Conservation (phyloP, 2,329 filamentous ascomycete species). For the Xylaria sp. region DNA sequence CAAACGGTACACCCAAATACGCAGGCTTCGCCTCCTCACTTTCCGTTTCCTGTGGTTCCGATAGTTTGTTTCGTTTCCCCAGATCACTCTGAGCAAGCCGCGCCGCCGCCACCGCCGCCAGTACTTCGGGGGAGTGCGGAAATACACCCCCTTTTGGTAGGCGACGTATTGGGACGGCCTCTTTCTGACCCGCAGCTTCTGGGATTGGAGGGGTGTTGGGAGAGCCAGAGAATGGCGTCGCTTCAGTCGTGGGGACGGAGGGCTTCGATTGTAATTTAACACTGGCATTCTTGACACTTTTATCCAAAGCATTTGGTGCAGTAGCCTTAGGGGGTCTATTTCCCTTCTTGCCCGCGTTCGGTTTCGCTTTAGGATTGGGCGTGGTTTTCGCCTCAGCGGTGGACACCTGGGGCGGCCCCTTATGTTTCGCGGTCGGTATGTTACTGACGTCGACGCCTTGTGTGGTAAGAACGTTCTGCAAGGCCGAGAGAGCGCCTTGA, state of each 20-base stretch:
- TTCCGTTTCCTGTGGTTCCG: neutral
- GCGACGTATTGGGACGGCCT: no score
- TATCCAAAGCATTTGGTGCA: neutral
- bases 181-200: no score
- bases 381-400: no score
- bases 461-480: conserved; percentile 46
- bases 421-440: conserved; percentile 19
- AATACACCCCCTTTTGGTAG: no score
- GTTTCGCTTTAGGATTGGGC: conserved; percentile 1
- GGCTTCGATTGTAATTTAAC: neutral
- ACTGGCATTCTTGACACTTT: neutral
- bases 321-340: neutral
- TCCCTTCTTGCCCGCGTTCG: neutral
- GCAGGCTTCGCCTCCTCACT: neutral
- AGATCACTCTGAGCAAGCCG: neutral
- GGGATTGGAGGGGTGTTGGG: no score
- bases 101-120: no score
- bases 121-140: no score
- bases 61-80: neutral
- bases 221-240: no score
- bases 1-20: conserved; percentile 5
- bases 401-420: neutral
- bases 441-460: conserved; percentile 41
- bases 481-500: conserved; percentile 44
- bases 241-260: neutral